phyloP scores from a whole-genome alignment of 257 asterid genomes.

The Solanum sparsipilum region DNA sequence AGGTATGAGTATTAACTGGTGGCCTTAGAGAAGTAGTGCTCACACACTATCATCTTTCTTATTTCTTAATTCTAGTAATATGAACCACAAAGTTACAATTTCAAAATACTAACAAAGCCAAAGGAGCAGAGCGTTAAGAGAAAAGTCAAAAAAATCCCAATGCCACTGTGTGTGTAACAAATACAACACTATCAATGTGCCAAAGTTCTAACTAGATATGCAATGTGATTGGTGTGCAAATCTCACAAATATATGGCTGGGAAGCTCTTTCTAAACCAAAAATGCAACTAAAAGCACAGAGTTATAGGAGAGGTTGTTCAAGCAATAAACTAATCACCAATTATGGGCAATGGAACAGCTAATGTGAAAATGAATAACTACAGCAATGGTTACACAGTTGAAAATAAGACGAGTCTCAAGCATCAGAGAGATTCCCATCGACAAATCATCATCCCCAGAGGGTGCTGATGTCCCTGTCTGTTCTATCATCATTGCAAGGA shows the following conservation, averaged over 20 bases:
- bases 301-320: background rate
- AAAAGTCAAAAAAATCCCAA: background rate
- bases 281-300: background rate
- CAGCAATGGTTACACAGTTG: too few relatives aligned
- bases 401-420: background rate
- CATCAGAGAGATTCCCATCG: constrained; percentile 88
- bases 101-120: background rate
- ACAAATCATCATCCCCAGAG: constrained; percentile 30
- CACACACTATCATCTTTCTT: background rate
- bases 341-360: background rate
- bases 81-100: background rate
- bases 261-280: background rate
- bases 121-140: background rate
- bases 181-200: background rate
- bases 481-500: constrained; percentile 41
- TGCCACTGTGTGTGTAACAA: background rate
- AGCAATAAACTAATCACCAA: background rate
- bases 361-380: background rate
- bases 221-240: background rate
- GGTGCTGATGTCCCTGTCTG: constrained; percentile 81
- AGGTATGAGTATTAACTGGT: background rate
- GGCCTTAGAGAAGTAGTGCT: background rate
- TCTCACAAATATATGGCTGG: background rate
- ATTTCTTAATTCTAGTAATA: background rate
- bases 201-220: background rate